These are phyloP conservation scores for Isabelozyma heimii DNA, from an alignment of 805 yeast species.

Conservation along the genomic window DNA sequence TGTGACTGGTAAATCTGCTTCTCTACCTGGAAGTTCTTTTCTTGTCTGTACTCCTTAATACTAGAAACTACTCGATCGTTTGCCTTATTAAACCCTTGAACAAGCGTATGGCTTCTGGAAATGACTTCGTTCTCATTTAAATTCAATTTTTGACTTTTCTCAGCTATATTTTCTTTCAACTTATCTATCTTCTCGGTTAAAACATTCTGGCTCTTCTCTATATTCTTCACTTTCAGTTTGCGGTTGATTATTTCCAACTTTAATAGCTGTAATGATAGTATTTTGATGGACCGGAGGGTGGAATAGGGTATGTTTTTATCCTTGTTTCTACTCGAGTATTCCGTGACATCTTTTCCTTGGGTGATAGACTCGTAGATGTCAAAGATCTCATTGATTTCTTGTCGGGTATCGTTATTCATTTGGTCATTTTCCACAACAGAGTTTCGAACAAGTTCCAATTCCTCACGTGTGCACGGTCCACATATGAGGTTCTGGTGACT, in stretches of 20 bases:
- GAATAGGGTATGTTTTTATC: slow-evolving; percentile 11
- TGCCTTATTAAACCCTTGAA: not conserved
- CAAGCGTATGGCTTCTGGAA: not conserved
- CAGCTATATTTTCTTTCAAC: not conserved
- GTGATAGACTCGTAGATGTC: slow-evolving; percentile 6
- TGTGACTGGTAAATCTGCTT: slow-evolving; percentile 25
- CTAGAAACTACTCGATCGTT: not conserved
- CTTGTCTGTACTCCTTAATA: slow-evolving; percentile 5
- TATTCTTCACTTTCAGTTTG: slow-evolving; percentile 13
- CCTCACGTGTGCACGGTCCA: slow-evolving; percentile 15
- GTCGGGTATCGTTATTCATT: slow-evolving; percentile 15
- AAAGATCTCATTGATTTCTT: slow-evolving; percentile 26
- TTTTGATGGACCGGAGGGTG: slow-evolving; percentile 14
- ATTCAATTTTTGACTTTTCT: not conserved
- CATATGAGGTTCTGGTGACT: slow-evolving; percentile 17
- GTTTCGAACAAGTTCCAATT: slow-evolving; percentile 19
- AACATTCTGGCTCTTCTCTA: slow-evolving; percentile 5
- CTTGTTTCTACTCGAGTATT: not conserved
- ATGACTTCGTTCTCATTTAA: not conserved
- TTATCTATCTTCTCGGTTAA: slow-evolving; percentile 7
- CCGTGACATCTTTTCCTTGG: not conserved
- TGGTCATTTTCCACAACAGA: slow-evolving; percentile 23
- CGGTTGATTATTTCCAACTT: slow-evolving; percentile 20
- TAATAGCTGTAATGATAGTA: slow-evolving; percentile 27
- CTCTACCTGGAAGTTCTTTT: slow-evolving; percentile 15